Evolutionary conservation across 352 stramenopile genomes (phyloP).

Genomic region (Phytopythium aichiense): DNA sequence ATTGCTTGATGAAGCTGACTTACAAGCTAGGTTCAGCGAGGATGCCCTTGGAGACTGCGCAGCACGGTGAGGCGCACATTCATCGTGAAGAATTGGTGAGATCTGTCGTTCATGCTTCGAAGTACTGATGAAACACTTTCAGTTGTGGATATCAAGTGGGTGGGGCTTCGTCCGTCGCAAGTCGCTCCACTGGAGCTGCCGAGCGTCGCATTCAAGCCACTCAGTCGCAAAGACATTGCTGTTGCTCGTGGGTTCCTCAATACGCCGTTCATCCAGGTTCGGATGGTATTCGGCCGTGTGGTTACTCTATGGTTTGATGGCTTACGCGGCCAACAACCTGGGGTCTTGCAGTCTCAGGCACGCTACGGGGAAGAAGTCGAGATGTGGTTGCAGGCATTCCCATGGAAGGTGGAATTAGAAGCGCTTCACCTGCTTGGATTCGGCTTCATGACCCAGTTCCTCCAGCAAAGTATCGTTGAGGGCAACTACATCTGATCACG

Average conservation of each 20-base stretch:
- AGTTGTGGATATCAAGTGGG: constrained; percentile 88
- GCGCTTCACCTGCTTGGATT: constrained; percentile 76
- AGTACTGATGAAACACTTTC: neutral
- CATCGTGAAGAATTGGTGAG: too few relatives aligned
- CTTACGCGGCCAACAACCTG: neutral
- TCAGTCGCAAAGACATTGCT: constrained; percentile 50
- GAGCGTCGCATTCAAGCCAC: constrained; percentile 42
- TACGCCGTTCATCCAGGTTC: constrained; percentile 64
- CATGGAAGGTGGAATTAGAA: constrained; percentile 81
- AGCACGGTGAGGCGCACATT: constrained; percentile 31
- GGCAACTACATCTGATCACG: constrained; percentile 17
- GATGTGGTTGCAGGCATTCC: constrained; percentile 44
- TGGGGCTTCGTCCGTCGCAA: constrained; percentile 89
- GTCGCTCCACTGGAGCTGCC: constrained; percentile 44
- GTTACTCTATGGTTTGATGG: neutral
- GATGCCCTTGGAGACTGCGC: constrained; percentile 73
- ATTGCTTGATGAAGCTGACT: constrained; percentile 45
- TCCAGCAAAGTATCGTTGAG: constrained; percentile 42
- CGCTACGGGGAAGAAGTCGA: constrained; percentile 49
- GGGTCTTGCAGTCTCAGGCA: constrained; percentile 33
- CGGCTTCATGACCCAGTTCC: constrained; percentile 57
- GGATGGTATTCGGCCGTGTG: neutral
- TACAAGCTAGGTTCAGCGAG: constrained; percentile 88
- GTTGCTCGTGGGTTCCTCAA: constrained; percentile 37
- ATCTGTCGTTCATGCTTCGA: neutral